Percentiles rank a stretch among this genome's conserved stretches.
Evolutionary conservation across 495 filamentous ascomycete genomes (phyloP).

Genomic region (Xylaria castorea): DNA sequence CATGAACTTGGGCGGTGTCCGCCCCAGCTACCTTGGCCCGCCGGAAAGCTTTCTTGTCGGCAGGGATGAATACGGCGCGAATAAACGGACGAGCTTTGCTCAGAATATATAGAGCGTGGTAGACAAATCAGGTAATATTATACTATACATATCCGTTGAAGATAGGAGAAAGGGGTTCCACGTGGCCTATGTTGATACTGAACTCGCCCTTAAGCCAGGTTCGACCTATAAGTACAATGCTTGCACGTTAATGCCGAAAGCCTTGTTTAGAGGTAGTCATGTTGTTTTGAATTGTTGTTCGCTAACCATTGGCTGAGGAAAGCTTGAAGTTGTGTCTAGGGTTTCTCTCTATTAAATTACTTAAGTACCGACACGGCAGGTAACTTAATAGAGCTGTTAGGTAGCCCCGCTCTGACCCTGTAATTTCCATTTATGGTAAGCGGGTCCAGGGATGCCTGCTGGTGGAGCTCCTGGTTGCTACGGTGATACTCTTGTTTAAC

Average conservation of each 20-base stretch:
- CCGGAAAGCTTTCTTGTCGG: constrained; percentile 68
- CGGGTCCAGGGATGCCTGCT: neutral
- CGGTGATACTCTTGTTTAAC: constrained; percentile 14
- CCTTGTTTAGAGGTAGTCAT: neutral
- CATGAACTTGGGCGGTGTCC: constrained; percentile 71
- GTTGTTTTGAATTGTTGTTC: constrained; percentile 17
- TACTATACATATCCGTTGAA: neutral
- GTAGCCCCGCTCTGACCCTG: constrained; percentile 1
- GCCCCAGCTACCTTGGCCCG: constrained; percentile 70
- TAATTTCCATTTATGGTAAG: neutral
- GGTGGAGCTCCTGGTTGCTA: constrained; percentile 10
- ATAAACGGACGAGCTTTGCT: constrained; percentile 51
- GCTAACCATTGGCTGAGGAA: neutral
- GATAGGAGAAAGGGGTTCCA: neutral
- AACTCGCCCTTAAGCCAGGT: neutral
- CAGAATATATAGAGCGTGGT: neutral
- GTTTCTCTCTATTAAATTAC: too few relatives aligned
- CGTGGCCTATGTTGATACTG: neutral
- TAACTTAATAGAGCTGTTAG: too few relatives aligned
- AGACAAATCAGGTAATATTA: neutral
- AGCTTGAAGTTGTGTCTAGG: too few relatives aligned
- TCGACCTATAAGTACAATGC: neutral
- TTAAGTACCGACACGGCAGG: neutral
- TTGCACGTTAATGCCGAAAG: neutral
- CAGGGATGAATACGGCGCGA: constrained; percentile 47